Evolutionary conservation across 73 alveolate genomes (phyloP), one percentile per base, ranked within the genome.

Genomic region (Paramecium octaurelia): DNA sequence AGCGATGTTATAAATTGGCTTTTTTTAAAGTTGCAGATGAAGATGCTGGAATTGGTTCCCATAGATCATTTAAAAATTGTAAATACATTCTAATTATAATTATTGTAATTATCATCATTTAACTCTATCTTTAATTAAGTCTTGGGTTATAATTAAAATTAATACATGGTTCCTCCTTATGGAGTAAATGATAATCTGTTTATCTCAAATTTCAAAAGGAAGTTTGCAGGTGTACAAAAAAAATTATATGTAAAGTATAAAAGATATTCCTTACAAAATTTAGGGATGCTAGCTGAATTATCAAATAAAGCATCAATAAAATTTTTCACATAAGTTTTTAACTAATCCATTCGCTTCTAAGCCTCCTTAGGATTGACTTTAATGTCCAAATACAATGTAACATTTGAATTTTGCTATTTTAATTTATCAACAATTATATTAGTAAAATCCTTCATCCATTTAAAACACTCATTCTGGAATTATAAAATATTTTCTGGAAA

Each of bases 71-170:
- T n/a, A 80, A 11, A 12, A 23, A 80, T 31, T 42, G 20, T 23
- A 80, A 18, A 80, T 31, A 48, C 21, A 42, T 24, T 46, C 91
- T 80, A 9, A 80, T 14, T 8, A 42, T 80, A 80, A 11, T 40
- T 1, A 80, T 42, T 44, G 91, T 80, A 11, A 80, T 44, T 20
- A 80, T 18, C 91, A 80, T 80, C 91, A 80, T 80, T 80, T 27
- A 3, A 6, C 76, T 76, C 23, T 80, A 23, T 44, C 31, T 43
- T 80, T 42, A 24, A n/a, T 42, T 35, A 1, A 80, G 18, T 11
- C 84, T 64, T 31, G 21, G 27, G 18, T 7, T 18, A 1, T 27
- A 11, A 31, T 64, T 31, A 23, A 64, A 27, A 27, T 31, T 64
- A 11, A 12, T 64, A 48, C 57, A 44, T 20, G 0, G 38, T 80